phyloP scores from a whole-genome alignment of 202 grass and related monocot genomes.

The Panicum hallii region DNA sequence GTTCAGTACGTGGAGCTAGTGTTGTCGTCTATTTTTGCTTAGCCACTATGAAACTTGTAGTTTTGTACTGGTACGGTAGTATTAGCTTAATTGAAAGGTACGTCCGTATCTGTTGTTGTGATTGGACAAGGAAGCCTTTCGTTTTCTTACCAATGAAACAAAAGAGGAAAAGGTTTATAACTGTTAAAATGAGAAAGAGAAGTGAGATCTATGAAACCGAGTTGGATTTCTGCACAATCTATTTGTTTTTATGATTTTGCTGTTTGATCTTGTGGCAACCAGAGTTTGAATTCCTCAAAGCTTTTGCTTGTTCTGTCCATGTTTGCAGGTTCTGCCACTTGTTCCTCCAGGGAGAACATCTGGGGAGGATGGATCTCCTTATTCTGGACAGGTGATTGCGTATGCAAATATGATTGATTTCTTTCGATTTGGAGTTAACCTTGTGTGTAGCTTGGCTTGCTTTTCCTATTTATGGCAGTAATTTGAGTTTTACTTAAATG shows the following conservation, averaged over 20 bases:
- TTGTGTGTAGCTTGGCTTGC: not conserved
- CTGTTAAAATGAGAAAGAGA: not conserved
- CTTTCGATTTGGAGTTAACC: not conserved
- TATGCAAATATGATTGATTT: not conserved
- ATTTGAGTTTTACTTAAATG: constrained; percentile 14
- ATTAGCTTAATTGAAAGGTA: not conserved
- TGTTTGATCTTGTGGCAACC: not conserved
- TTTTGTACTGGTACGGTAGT: not conserved
- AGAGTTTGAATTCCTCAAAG: not conserved
- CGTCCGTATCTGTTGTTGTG: not conserved
- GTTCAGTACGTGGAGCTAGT: constrained; percentile 9
- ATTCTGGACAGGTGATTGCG: constrained; percentile 79
- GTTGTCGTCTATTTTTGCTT: not conserved
- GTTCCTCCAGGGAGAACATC: constrained; percentile 88
- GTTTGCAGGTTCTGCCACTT: constrained; percentile 83
- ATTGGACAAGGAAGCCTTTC: not conserved
- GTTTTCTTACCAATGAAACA: not conserved
- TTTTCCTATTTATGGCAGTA: not conserved
- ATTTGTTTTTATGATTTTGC: not conserved
- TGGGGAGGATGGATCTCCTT: constrained; percentile 93
- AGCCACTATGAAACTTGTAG: not conserved
- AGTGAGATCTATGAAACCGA: not conserved
- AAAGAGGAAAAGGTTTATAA: not conserved
- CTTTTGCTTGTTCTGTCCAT: constrained; percentile 28
- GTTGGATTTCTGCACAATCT: not conserved